Conservation (phyloP, 345 rosid genomes). For the Theobroma cacao region DNA sequence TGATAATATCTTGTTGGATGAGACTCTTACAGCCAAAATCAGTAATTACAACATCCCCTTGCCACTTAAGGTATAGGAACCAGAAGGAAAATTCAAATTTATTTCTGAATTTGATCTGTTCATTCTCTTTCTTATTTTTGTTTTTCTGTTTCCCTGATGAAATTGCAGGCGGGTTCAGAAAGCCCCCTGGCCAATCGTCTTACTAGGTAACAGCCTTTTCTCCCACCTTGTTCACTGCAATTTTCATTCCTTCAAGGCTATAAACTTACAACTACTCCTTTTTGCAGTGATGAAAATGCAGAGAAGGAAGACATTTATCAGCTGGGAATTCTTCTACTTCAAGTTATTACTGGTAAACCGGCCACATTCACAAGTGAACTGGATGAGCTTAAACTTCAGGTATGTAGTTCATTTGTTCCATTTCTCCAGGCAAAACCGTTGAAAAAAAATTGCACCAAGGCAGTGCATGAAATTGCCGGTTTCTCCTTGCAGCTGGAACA, state of each 20-base stretch:
- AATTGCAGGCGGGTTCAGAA: constrained; percentile 55
- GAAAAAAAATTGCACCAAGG: too few species aligned
- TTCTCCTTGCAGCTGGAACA: constrained; percentile 46
- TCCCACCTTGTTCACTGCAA: neutral
- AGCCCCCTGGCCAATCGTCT: constrained; percentile 27
- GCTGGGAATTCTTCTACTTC: constrained; percentile 68
- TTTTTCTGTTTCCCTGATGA: neutral
- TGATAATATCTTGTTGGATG: constrained; percentile 72
- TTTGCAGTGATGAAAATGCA: constrained; percentile 41
- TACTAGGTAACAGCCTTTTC: neutral
- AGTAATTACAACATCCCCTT: constrained; percentile 66
- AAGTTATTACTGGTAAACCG: constrained; percentile 63
- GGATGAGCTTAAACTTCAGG: constrained; percentile 57
- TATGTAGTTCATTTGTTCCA: constrained; percentile 1
- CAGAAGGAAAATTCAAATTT: neutral
- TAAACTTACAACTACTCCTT: neutral
- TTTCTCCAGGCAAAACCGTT: neutral
- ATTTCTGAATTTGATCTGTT: neutral
- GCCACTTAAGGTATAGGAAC: constrained; percentile 53
- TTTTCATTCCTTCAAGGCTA: neutral
- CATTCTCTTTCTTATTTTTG: neutral
- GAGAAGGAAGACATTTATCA: constrained; percentile 90
- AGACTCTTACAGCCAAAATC: constrained; percentile 69
- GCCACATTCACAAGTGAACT: constrained; percentile 44
- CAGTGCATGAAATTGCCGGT: neutral